A percentile compares a stretch with the other conserved stretches of the same genome.
Conservation (phyloP, 2,329 filamentous ascomycete genomes). For the Plectosphaerella plurivora region DNA sequence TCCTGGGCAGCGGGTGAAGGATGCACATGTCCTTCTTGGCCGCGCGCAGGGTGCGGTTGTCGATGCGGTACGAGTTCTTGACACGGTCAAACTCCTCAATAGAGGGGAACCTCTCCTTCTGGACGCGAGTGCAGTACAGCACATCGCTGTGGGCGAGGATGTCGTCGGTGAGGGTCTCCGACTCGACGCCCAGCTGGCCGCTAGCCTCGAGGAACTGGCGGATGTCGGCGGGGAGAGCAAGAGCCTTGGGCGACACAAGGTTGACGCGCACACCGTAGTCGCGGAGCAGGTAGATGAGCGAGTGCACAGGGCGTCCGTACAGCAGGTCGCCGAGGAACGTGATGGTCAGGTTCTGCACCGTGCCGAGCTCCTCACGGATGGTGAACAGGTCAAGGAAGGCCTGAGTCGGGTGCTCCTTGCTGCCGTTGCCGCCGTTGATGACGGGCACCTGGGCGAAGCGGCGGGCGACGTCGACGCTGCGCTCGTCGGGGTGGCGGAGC, state of each 20-base stretch:
- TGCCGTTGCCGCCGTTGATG: constrained; percentile 96
- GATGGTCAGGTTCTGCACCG: constrained; percentile 90
- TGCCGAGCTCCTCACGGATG: constrained; percentile 94
- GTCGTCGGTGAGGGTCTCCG: constrained; percentile 75
- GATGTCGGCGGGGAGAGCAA: constrained; percentile 73
- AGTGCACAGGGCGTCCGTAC: constrained; percentile 93
- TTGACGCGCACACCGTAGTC: constrained; percentile 96
- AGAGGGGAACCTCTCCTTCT: constrained; percentile 92
- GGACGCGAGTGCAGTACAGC: constrained; percentile 93
- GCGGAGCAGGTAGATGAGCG: constrained; percentile 84
- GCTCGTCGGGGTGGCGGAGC: constrained; percentile 85
- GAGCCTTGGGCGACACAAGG: constrained; percentile 76
- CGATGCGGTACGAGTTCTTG: constrained; percentile 84
- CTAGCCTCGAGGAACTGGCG: constrained; percentile 66
- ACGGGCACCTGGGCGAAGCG: constrained; percentile 88
- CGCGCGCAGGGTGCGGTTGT: constrained; percentile 84
- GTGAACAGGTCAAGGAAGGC: constrained; percentile 97
- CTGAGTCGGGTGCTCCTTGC: constrained; percentile 94
- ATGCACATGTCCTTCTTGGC: constrained; percentile 93
- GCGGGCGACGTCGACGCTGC: constrained; percentile 74
- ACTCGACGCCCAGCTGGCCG: constrained; percentile 73
- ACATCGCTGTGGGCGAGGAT: constrained; percentile 85
- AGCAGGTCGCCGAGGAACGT: constrained; percentile 92
- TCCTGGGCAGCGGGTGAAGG: constrained; percentile 91
- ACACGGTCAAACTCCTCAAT: constrained; percentile 77